phyloP scores from a whole-genome alignment of 2,329 filamentous ascomycete genomes.

The Scedosporium dehoogii region DNA sequence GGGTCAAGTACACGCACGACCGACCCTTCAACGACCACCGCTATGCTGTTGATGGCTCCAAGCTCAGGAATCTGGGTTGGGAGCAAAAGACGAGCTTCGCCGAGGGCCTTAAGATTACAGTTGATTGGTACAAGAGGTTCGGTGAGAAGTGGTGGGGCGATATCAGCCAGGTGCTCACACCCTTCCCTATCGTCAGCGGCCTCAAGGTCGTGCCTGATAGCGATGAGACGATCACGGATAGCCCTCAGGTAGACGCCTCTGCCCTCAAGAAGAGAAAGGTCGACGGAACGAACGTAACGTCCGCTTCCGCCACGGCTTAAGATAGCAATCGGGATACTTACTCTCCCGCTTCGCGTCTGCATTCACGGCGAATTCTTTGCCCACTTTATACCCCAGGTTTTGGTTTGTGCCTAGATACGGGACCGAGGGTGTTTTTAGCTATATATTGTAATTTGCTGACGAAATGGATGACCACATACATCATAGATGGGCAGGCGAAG shows the following conservation, averaged over 20 bases:
- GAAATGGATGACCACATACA: not conserved
- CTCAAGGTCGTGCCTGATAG: slow-evolving; percentile 47
- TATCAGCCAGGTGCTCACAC: slow-evolving; percentile 57
- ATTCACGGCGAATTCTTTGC: no score
- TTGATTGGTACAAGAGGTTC: slow-evolving; percentile 60
- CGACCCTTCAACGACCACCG: slow-evolving; percentile 69
- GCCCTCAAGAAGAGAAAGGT: slow-evolving; percentile 20
- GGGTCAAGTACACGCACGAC: slow-evolving; percentile 67
- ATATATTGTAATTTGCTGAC: not conserved
- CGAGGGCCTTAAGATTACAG: slow-evolving; percentile 52
- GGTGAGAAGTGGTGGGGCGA: slow-evolving; percentile 65
- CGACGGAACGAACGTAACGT: not conserved
- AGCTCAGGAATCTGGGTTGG: slow-evolving; percentile 60
- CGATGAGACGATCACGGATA: slow-evolving; percentile 54
- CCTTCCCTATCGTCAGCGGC: slow-evolving; percentile 53
- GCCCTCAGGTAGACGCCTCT: slow-evolving; percentile 54
- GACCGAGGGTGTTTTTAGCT: not conserved
- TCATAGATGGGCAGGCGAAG: not conserved
- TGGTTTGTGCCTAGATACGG: not conserved
- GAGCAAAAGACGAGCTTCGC: slow-evolving; percentile 55
- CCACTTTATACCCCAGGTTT: not conserved
- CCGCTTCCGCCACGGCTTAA: slow-evolving; percentile 4
- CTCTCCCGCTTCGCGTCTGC: not conserved
- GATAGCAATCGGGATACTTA: not conserved
- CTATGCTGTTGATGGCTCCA: slow-evolving; percentile 62